Percentiles rank a stretch among this genome's conserved stretches.
These are phyloP conservation scores for Polytolypa hystricis DNA, from an alignment of 2,329 filamentous ascomycete genomes.

Conservation along the genomic window DNA sequence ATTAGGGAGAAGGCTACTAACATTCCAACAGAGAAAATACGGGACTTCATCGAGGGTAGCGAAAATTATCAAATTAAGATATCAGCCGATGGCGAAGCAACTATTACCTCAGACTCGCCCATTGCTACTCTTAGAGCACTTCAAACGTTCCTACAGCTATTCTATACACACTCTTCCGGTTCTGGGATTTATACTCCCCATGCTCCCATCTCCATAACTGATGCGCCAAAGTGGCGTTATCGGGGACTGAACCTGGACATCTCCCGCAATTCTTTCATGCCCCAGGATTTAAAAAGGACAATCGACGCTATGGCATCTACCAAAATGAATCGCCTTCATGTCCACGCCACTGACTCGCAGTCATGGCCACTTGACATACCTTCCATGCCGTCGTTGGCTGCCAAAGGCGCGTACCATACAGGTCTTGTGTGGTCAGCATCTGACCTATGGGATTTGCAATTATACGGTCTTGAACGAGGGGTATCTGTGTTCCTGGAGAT, in stretches of 20 bases:
- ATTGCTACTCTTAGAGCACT: conserved; percentile 18
- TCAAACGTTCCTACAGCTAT: conserved; percentile 20
- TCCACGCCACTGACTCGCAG: conserved; percentile 38
- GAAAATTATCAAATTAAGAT: conserved; percentile 19
- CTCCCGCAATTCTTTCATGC: conserved; percentile 58
- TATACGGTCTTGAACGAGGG: conserved; percentile 57
- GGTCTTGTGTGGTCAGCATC: conserved; percentile 56
- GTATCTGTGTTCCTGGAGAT: conserved; percentile 65
- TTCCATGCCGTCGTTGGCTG: conserved; percentile 57
- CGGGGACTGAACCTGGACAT: conserved; percentile 73
- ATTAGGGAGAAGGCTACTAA: conserved; percentile 12
- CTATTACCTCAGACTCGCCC: conserved; percentile 15
- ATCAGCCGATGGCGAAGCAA: conserved; percentile 11
- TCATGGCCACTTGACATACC: conserved; percentile 36
- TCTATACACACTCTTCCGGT: conserved; percentile 17
- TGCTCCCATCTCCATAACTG: conserved; percentile 61
- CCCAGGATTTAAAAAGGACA: conserved; percentile 57
- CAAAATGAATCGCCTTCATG: conserved; percentile 40
- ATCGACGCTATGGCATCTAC: conserved; percentile 57
- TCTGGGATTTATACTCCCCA: conserved; percentile 51
- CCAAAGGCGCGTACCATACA: conserved; percentile 60
- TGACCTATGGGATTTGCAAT: conserved; percentile 56
- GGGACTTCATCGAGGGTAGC: conserved; percentile 13
- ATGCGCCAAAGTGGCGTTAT: conserved; percentile 63
- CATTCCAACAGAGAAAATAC: conserved; percentile 4